Evolutionary conservation across 2,329 filamentous ascomycete genomes (phyloP), one percentile per base, ranked within the genome.

Genomic region (Sarocladium strictum): DNA sequence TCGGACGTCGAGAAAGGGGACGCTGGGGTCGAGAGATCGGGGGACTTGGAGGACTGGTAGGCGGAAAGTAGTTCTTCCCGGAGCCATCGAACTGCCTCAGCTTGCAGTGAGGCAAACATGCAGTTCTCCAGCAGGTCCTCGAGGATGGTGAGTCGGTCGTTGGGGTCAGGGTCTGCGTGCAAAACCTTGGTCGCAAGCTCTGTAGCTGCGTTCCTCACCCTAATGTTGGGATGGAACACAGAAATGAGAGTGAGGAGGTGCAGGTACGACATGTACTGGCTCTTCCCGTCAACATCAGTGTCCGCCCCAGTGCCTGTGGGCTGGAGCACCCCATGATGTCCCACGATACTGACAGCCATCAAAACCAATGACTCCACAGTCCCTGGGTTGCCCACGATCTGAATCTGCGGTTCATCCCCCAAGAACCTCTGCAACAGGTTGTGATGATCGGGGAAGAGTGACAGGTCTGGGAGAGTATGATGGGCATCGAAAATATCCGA

Each of bases 41-140:
- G 27, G 5, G 47, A 51, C 4, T 69, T 55, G 23, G 63, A 65
- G 9, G 64, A 67, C 59, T 65, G 68, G 26, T 62, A 57, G 2
- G 79, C 76, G 3, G 72, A 65, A 9, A 84, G 72, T 15, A 86
- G 69, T 63, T 86, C 84, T 60, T 86, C 83, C 54, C 81, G 78
- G 32, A 86, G 67, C 84, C 84, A 87, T 3, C 76, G 75, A 3
- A 86, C 75, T 0, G 83, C 83, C 40, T 80, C 82, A 9, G 80
- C 83, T 64, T 85, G 84, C 35, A 87, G 72, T 1, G 78, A 74
- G 2, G 81, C 75, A 60, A 83, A 86, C 60, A 81, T 76, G 71
- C 83, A 86, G 64, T 85, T 83, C 66, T 86, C 82, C 12, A 87
- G 68, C 12, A 86, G 73, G 62, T 87, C 84, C 53, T 83, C 79